Base-by-base conservation (phyloP, 805 yeast species). In the Wickerhamomyces pijperi region DNA sequence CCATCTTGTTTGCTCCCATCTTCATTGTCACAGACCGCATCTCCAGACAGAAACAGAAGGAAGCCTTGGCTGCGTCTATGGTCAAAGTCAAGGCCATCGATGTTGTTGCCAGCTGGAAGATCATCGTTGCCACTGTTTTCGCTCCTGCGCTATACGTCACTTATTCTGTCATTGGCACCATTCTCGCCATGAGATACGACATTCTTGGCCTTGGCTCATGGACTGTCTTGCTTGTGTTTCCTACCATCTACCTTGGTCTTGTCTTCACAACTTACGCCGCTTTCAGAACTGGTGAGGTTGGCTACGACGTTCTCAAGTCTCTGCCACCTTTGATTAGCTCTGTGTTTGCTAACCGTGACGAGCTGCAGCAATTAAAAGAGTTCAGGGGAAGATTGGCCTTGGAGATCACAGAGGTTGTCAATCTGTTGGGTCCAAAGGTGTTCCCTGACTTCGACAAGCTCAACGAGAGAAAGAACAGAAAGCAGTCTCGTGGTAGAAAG, bases 51-150 rank as follows among this genome's bases (percentile, higher is more conserved):
- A 87, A 88, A 60, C 86, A 88, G 32, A 65, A 60, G 43, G 72
- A 76, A 29, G 97, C 97, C 0, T 67, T 92, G 43, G 88, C 87
- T 11, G 79, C 72, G 7, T 87, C 97, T 0, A 72, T 87, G 0
- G 98, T 92, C 18, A 92, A 92, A 57, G 79, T 92, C 43, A 78
- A 78, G 53, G 98, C 95, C 15, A 81, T 78, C 41, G 98, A 92
- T 59, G 97, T 92, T 19, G 74, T 92, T 43, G 97, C 97, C 2
- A 88, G 97, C 2, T 90, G 98, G 98, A 90, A 90, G 59, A 74
- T 90, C 35, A 68, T 88, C 43, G 84, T 88, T 19, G 78, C 90
- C 15, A 69, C 90, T 62, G 81, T 85, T 2, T 63, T 85, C 43
- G 92, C 96, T 0, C 98, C 98, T 3, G 53, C 84, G 9, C 63